Base-by-base conservation (phyloP, 805 yeast species). In the Schwanniomyces vanrijiae region DNA sequence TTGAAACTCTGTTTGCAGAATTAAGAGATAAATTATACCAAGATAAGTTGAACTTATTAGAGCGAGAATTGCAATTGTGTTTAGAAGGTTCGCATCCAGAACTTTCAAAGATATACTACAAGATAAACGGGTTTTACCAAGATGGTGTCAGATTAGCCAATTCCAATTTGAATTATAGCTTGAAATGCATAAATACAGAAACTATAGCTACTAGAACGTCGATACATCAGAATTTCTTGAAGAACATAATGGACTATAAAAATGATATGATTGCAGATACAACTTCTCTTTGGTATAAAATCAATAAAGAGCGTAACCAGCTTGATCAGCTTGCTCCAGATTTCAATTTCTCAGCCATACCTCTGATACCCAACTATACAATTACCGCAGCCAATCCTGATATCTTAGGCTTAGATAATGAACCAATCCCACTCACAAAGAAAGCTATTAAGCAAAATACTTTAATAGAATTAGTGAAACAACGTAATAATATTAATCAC, bases 41-140 rank as follows among this genome's bases (percentile, higher is more conserved):
- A 50, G 96, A 90, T 61, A 91, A 89, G 62, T 70, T 91, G 59
- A 73, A 78, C 31, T 80, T 88, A 51, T 76, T 88, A 53, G 88
- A 89, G 55, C 84, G 86, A 39, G 99, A 94, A 64, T 71, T 92
- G 50, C 86, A 86, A 57, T 80, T 92, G 77, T 91, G 98, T 68
- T 70, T 84, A 28, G 86, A 84, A 52, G 97, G 97, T 10, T 80
- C 90, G 18, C 99, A 94, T 65, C 98, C 98, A 0, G 97, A 91
- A 56, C 76, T 92, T 45, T 78, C 88, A 33, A 77, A 80, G 41
- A 86, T 87, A 45, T 82, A 86, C 62, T 78, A 77, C 55, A 81
- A 83, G 64, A 82, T 94, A 43, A 87, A 86, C 48, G 79, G 81
- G 37, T 83, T 86, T 54, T 83, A 90, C 54, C 89, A 89, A 53